Evolutionary conservation across 2,329 filamentous ascomycete species (phyloP).

Genomic region (Penicillium sp.): DNA sequence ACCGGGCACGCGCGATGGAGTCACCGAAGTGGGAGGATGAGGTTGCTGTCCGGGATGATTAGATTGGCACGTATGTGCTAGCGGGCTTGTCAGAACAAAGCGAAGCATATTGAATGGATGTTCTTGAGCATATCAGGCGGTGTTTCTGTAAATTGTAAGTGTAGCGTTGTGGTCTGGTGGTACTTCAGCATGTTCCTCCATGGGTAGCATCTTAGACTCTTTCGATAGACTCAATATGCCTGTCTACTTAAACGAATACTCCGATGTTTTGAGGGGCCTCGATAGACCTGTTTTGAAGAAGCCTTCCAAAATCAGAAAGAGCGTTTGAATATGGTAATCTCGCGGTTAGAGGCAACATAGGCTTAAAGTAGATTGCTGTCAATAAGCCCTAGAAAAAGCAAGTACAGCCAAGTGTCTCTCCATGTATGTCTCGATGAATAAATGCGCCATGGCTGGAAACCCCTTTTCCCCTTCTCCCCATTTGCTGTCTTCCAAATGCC

Average conservation of each 20-base stretch:
- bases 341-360: too few relatives aligned
- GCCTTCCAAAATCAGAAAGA: too few relatives aligned
- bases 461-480: neutral
- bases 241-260: too few relatives aligned
- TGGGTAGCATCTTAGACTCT: too few relatives aligned
- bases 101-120: neutral
- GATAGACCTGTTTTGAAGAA: neutral
- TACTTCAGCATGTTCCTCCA: too few relatives aligned
- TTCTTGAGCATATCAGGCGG: too few relatives aligned
- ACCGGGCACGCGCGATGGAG: constrained; percentile 36
- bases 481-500: neutral
- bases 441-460: neutral
- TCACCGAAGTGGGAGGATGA: constrained; percentile 33
- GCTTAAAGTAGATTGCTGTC: neutral
- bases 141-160: too few relatives aligned
- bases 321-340: neutral
- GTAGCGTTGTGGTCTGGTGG: too few relatives aligned
- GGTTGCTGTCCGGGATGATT: constrained; percentile 36
- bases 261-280: too few relatives aligned
- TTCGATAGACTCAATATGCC: too few relatives aligned
- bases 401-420: neutral
- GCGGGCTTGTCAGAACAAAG: neutral
- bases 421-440: neutral
- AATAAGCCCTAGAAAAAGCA: neutral
- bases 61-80: constrained; percentile 1